Evolutionary conservation across 1,139 yeast species (phyloP), one percentile per base, ranked within the genome.

Genomic region (Diutina neorugosa): DNA sequence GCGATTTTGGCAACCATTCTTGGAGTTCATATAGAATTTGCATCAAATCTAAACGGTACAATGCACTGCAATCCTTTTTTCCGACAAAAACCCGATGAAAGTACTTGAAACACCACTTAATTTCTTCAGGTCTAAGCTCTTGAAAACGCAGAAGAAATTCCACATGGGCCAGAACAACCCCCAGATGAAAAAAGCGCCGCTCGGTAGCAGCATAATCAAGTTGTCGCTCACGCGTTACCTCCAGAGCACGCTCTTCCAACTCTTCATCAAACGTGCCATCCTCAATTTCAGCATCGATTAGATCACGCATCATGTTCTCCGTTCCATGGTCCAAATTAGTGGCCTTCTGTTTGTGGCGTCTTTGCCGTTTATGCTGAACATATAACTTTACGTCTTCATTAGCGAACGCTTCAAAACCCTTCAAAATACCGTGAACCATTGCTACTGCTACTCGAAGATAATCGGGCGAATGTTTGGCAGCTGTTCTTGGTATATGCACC

Each of bases 31-130:
- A 69, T 21, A 75, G 57, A 12, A 67, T 56, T 19, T 65, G 65
- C 74, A 93, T 78, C 61, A 93, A 81, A 63, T 93, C 97, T 43
- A 93, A 66, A 51, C 96, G 73, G 62, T 76, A 85, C 44, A 91
- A 70, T 12, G 82, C 76, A 41, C 81, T 81, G 55, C 77, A 78
- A 56, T 83, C 85, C 41, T 81, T 77, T 55, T 81, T 74, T 0
- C 70, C 63, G 53, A 84, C 83, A 60, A 90, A 82, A 0, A 89
- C 67, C 43, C 88, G 72, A 62, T 88, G 90, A 61, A 90, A 82
- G 63, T 81, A 91, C 1, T 84, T 73, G 31, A 93, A 63, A 20
- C 86, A 82, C 55, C 77, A 74, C 60, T 82, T 83, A 51, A 93
- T 70, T 54, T 84, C 84, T 12, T 70, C 74, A 53, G 78, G 80